These are phyloP conservation scores for Pugionium cornutum DNA, from an alignment of 345 rosid genomes.

Conservation along the genomic window DNA sequence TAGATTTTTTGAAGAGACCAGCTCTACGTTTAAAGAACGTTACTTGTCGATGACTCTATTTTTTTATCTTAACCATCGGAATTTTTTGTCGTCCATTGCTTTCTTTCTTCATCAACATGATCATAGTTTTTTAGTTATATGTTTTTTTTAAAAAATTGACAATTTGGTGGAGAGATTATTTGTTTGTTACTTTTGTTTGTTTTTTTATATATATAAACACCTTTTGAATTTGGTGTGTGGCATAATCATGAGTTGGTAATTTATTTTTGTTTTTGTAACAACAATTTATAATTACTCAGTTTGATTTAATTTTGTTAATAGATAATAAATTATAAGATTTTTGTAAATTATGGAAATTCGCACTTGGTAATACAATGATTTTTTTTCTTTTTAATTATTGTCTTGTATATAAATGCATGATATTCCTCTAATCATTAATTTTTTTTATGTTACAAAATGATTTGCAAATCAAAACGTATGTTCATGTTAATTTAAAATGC, in stretches of 20 bases:
- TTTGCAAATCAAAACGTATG: no score
- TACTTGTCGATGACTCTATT: slow-evolving; percentile 35
- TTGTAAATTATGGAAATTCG: slow-evolving; percentile 24
- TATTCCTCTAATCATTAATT: no score
- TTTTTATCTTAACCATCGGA: slow-evolving; percentile 34
- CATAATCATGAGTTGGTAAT: slow-evolving; percentile 24
- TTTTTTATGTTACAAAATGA: no score
- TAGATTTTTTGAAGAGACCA: slow-evolving; percentile 38
- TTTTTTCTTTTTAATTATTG: background rate
- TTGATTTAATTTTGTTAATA: slow-evolving; percentile 5
- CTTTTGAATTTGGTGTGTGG: background rate
- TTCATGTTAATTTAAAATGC: no score
- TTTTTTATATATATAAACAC: slow-evolving; percentile 9
- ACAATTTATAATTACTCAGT: slow-evolving; percentile 2
- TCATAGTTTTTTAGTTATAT: background rate
- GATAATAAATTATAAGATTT: slow-evolving; percentile 26
- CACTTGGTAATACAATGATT: slow-evolving; percentile 3
- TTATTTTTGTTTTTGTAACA: slow-evolving; percentile 34
- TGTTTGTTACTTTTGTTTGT: background rate
- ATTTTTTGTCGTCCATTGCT: slow-evolving; percentile 33
- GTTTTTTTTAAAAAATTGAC: slow-evolving; percentile 12
- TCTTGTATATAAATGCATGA: slow-evolving; percentile 13
- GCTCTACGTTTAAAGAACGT: slow-evolving; percentile 35
- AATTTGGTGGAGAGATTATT: background rate
- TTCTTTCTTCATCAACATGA: slow-evolving; percentile 30